phyloP scores from a whole-genome alignment of 169 alveolate genomes.

The Plasmodium knowlesi region DNA sequence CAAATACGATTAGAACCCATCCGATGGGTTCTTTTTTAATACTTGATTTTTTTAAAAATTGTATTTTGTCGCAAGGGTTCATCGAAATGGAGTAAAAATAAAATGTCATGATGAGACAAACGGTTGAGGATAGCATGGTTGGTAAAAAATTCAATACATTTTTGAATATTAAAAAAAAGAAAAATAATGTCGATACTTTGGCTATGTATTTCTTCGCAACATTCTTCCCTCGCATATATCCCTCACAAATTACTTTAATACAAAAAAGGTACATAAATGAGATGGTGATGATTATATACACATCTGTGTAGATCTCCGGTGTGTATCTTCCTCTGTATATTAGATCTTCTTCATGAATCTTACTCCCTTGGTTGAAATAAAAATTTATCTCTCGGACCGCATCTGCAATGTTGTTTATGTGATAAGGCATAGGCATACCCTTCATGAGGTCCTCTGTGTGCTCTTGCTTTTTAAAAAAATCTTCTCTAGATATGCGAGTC shows the following conservation, averaged over 20 bases:
- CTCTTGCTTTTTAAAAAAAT: background rate
- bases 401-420: constrained; percentile 26
- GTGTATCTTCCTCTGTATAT: constrained; percentile 26
- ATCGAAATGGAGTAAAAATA: constrained; percentile 61
- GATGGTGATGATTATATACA: constrained; percentile 17
- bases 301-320: constrained; percentile 51
- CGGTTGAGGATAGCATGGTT: constrained; percentile 18
- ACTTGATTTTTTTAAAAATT: constrained; percentile 1
- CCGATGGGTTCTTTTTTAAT: constrained; percentile 68
- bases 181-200: constrained; percentile 43
- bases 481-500: constrained; percentile 16
- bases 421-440: constrained; percentile 42
- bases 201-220: constrained; percentile 56
- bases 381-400: background rate
- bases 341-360: background rate
- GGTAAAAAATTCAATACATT: constrained; percentile 6
- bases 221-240: constrained; percentile 34
- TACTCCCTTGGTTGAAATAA: constrained; percentile 16
- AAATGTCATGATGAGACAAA: constrained; percentile 47
- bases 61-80: constrained; percentile 34
- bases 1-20: constrained; percentile 59
- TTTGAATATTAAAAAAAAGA: constrained; percentile 45
- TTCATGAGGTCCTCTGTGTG: constrained; percentile 19
- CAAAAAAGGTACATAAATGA: constrained; percentile 46
- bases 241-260: constrained; percentile 22